Conservation (phyloP, 202 grass and related monocot genomes). For the Alloteropsis angusta region DNA sequence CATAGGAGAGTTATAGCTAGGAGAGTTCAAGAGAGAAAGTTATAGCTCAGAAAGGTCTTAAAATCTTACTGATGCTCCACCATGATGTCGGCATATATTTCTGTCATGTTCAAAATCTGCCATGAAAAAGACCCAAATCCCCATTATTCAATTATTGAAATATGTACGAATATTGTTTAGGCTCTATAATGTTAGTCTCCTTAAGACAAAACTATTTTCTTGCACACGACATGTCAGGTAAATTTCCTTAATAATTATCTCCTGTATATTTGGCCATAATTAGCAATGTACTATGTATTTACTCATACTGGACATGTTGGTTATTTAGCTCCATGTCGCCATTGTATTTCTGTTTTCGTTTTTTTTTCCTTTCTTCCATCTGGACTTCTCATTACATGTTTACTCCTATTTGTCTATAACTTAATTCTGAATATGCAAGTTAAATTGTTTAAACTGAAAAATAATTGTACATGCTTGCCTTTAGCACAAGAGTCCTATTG, state of each 20-base stretch:
- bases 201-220: background rate
- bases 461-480: background rate
- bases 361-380: background rate
- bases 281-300: background rate
- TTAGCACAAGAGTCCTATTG: background rate
- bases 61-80: constrained; percentile 64
- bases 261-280: background rate
- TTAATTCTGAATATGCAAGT: background rate
- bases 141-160: constrained; percentile 6
- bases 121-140: background rate
- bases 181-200: background rate
- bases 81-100: constrained; percentile 61
- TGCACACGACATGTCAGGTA: background rate
- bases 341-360: background rate
- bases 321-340: background rate
- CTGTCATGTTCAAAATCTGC: constrained; percentile 67
- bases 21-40: background rate
- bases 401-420: background rate
- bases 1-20: background rate
- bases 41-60: constrained; percentile 7
- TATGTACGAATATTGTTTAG: background rate
- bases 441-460: background rate
- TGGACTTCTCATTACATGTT: background rate
- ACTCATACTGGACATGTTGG: background rate
- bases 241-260: background rate